A percentile compares a stretch with the other conserved stretches of the same genome.
These are phyloP conservation scores for Sextonia rubra DNA, from an alignment of 164 flowering plant genomes.

Conservation along the genomic window DNA sequence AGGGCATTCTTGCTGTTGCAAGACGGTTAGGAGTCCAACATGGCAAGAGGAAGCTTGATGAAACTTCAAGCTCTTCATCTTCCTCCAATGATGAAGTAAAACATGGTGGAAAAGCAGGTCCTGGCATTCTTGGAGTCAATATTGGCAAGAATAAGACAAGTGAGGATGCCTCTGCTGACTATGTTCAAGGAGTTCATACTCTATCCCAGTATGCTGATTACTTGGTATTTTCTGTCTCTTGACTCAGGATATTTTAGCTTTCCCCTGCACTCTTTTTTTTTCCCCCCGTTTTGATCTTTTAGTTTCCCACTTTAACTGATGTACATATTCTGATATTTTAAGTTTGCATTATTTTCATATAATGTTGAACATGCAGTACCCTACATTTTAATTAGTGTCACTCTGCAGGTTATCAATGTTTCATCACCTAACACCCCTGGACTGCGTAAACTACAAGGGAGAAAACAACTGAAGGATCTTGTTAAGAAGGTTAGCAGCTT, in stretches of 20 bases:
- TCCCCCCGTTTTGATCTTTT: not conserved
- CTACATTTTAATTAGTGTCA: not conserved
- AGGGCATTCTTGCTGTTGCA: slow-evolving; percentile 92
- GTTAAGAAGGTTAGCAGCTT: slow-evolving; percentile 67
- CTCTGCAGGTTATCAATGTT: slow-evolving; percentile 78
- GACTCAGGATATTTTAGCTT: no score
- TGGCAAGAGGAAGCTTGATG: slow-evolving; percentile 89
- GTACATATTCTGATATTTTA: no score
- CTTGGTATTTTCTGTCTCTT: slow-evolving; percentile 49
- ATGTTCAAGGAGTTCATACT: slow-evolving; percentile 97
- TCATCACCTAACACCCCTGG: slow-evolving; percentile 99
- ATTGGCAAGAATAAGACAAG: slow-evolving; percentile 96
- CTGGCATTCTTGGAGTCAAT: slow-evolving; percentile 97
- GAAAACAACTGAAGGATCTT: slow-evolving; percentile 93
- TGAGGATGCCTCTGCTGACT: slow-evolving; percentile 96
- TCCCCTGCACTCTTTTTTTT: not conserved
- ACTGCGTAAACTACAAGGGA: slow-evolving; percentile 90
- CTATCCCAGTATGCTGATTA: slow-evolving; percentile 97
- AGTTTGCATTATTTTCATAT: not conserved
- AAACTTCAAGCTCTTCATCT: slow-evolving; percentile 62
- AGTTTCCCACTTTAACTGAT: not conserved
- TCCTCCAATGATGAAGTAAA: slow-evolving; percentile 48
- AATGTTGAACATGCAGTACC: not conserved
- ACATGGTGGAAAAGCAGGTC: slow-evolving; percentile 96
- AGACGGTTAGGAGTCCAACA: slow-evolving; percentile 94